phyloP scores from a whole-genome alignment of 2,329 filamentous ascomycete genomes.

The Endoconidiophora polonica region DNA sequence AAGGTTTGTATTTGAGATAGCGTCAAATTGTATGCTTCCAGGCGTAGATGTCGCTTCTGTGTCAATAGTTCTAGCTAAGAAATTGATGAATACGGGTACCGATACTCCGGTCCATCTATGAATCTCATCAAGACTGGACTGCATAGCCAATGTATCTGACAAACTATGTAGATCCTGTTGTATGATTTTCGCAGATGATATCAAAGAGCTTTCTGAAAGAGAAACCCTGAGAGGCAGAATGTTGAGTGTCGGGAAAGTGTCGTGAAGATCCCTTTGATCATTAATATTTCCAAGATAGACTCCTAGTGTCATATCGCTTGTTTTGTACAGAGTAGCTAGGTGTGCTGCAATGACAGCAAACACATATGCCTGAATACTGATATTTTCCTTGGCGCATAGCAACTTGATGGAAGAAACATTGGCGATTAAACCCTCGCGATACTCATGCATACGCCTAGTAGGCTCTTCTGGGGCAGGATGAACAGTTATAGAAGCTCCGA shows the following conservation, averaged over 20 bases:
- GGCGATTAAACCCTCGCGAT: slow-evolving; percentile 22
- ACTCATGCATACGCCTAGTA: slow-evolving; percentile 18
- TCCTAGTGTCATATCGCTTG: slow-evolving; percentile 42
- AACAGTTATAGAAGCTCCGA: slow-evolving; percentile 12
- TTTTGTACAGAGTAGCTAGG: slow-evolving; percentile 15
- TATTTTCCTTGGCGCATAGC: slow-evolving; percentile 23
- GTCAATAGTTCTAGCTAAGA: neutral
- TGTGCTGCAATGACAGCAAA: slow-evolving; percentile 51
- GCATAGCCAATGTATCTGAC: neutral
- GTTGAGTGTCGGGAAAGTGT: slow-evolving; percentile 56
- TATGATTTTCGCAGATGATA: neutral
- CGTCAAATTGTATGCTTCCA: neutral
- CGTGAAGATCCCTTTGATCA: slow-evolving; percentile 26
- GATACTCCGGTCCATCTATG: slow-evolving; percentile 1
- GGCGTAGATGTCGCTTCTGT: neutral
- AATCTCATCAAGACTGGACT: slow-evolving; percentile 5
- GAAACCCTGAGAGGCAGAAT: slow-evolving; percentile 54
- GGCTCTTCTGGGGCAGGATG: slow-evolving; percentile 24
- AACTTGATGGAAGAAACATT: slow-evolving; percentile 25
- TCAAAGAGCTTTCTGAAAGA: slow-evolving; percentile 3
- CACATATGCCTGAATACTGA: slow-evolving; percentile 59
- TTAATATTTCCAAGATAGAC: slow-evolving; percentile 69
- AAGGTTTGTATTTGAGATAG: neutral
- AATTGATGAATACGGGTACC: slow-evolving; percentile 5
- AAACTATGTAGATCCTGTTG: slow-evolving; percentile 4